Evolutionary conservation across 176 grass and related monocot genomes (phyloP), one percentile per base, ranked within the genome.

Genomic region (Ampelocalamus luodianensis): DNA sequence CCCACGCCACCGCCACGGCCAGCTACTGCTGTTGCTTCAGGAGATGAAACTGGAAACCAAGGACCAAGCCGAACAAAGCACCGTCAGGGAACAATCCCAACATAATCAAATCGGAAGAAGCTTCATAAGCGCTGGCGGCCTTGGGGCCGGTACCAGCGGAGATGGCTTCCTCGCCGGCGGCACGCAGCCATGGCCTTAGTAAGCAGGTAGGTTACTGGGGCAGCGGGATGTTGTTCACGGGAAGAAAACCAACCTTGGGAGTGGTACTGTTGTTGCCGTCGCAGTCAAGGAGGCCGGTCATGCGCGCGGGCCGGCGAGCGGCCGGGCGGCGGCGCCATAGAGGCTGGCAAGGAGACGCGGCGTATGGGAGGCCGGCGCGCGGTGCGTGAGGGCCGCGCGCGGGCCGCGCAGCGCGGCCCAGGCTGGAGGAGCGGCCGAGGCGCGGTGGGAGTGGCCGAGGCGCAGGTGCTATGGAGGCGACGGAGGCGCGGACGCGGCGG

Each of bases 11-110:
- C 1, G 83, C 76, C 24, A 70, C 56, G 53, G 82, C 66, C 11
- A 93, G 59, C 45, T 95, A 85, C 54, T 90, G 91, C 54, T 93
- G 89, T 48, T 93, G 88, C 90, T 89, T 96, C 88, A 99, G 66
- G 69, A 88, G 88, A n/a, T 91, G 88, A 22, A 96, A 96, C 97
- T 99, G 88, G 59, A 42, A 48, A 72, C 26, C 1, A 17, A 43
- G 4, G 24, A 55, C 17, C 24, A 8, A 58, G 12, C 5, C 45
- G 63, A 49, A 29, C 4, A 11, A 27, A 6, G 14, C 50, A 10
- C 5, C 1, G 17, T 74, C 54, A 82, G 73, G 26, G 49, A 76
- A 8, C 6, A 38, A 38, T 54, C 10, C 18, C 6, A 1, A 1
- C 17, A 39, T 9, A 12, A 65, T 55, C 0, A 5, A 53, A 61